Evolutionary conservation across 306 rosid species (phyloP).

Genomic region (Ochetophila trinervis): DNA sequence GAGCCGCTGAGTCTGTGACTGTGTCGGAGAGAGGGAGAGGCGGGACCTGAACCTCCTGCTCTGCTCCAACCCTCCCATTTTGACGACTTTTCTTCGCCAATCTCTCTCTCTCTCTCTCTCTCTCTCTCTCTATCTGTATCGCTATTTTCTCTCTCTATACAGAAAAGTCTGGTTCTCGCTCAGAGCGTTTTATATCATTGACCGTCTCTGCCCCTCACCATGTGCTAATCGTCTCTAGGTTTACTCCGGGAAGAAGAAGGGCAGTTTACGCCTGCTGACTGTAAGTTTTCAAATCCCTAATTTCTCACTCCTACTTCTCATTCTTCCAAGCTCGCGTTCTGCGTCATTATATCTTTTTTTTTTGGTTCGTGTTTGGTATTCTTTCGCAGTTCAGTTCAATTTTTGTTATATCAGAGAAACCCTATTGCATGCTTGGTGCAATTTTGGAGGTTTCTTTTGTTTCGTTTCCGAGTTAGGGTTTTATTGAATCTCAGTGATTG

Average conservation of each 20-base stretch:
- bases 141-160: neutral
- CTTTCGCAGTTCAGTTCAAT: constrained; percentile 1
- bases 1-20: constrained; percentile 3
- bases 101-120: constrained; percentile 4
- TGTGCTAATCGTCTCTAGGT: constrained; percentile 10
- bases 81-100: neutral
- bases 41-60: neutral
- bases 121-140: neutral
- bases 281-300: constrained; percentile 40
- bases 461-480: constrained; percentile 3
- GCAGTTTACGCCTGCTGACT: constrained; percentile 11
- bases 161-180: neutral
- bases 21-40: constrained; percentile 26
- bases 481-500: constrained; percentile 13
- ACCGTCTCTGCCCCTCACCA: neutral
- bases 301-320: neutral
- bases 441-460: constrained; percentile 11
- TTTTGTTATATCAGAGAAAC: neutral
- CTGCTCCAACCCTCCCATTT: neutral
- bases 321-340: neutral
- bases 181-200: neutral
- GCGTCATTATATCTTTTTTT: neutral
- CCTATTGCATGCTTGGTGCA: neutral
- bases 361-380: neutral
- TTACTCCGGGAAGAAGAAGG: constrained; percentile 7